Evolutionary conservation across 768 basidiomycete genomes (phyloP).

Genomic region (Leccinum barrowsii): DNA sequence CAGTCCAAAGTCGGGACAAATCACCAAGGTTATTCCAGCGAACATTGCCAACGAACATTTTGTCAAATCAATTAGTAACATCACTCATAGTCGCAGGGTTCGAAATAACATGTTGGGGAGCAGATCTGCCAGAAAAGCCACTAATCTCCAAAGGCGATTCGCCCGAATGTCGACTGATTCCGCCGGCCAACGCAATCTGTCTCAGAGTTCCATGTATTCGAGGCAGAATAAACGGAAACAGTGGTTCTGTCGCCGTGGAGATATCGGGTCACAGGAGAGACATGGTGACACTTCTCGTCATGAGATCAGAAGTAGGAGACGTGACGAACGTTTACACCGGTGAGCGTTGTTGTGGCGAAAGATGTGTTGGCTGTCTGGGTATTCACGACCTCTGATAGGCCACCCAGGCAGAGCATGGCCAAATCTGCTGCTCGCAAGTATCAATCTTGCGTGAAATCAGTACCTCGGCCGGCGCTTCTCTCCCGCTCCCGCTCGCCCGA

Average conservation of each 20-base stretch:
- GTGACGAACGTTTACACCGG: slow-evolving; percentile 2
- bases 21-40: slow-evolving; percentile 12
- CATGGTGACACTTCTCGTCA: neutral
- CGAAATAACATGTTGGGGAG: slow-evolving; percentile 3
- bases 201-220: neutral
- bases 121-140: slow-evolving; percentile 5
- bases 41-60: slow-evolving; percentile 1
- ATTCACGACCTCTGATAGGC: slow-evolving; percentile 12
- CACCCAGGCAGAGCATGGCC: neutral
- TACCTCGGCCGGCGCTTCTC: neutral
- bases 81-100: neutral
- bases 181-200: neutral
- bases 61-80: slow-evolving; percentile 1
- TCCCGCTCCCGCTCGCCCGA: neutral
- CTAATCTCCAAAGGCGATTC: slow-evolving; percentile 2
- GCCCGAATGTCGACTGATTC: slow-evolving; percentile 22
- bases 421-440: slow-evolving; percentile 16
- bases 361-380: neutral
- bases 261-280: slow-evolving; percentile 2
- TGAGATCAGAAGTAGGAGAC: neutral
- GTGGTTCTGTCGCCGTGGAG: slow-evolving; percentile 14
- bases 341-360: slow-evolving; percentile 1
- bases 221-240: slow-evolving; percentile 6
- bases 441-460: slow-evolving; percentile 16
- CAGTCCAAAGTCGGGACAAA: neutral